These are phyloP conservation scores for Carex littledalei DNA, from an alignment of 176 grass and related monocot genomes.

Conservation along the genomic window DNA sequence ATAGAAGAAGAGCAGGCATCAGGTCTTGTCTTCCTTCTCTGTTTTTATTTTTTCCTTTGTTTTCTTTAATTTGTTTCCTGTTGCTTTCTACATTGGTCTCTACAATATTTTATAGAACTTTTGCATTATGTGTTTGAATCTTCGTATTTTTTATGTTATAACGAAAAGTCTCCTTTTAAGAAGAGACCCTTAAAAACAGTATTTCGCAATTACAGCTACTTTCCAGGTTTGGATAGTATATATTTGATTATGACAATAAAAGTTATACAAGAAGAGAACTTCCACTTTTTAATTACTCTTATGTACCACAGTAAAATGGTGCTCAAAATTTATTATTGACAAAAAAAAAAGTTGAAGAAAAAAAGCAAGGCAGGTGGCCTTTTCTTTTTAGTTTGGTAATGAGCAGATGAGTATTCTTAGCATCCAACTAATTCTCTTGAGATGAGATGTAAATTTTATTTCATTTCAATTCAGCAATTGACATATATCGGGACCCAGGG, in stretches of 20 bases:
- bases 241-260: neutral
- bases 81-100: neutral
- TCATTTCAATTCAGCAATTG: neutral
- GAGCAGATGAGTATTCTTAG: neutral
- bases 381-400: neutral
- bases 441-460: neutral
- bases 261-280: neutral
- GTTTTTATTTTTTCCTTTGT: neutral
- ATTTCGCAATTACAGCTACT: neutral
- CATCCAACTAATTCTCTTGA: neutral
- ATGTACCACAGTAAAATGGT: neutral
- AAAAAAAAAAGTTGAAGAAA: neutral
- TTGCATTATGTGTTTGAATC: neutral
- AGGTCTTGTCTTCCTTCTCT: conserved; percentile 1
- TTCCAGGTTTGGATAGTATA: neutral
- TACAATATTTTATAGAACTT: neutral
- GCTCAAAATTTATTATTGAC: neutral
- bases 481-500: neutral
- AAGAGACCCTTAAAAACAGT: neutral
- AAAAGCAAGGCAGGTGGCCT: neutral
- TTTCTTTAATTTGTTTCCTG: neutral
- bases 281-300: neutral
- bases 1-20: conserved; percentile 1
- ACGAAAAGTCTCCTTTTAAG: neutral
- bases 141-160: neutral